Base-by-base conservation (phyloP, 2,329 filamentous ascomycete species). In the Dryadomyces quercivorus region DNA sequence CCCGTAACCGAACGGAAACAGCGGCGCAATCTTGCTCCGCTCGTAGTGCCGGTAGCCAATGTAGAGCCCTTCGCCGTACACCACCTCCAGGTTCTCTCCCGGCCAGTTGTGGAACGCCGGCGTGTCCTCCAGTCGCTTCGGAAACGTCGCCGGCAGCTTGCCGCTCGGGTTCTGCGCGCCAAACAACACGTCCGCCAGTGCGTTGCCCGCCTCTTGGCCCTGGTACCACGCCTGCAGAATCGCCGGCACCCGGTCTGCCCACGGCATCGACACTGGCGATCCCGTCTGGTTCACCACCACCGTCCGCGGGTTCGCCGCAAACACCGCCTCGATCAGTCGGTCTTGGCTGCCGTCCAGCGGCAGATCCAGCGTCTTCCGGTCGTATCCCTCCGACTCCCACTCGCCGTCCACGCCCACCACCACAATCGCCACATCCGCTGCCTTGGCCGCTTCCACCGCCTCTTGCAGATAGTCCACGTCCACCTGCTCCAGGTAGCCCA, bases 21-120 rank as follows among this genome's bases (percentile, higher is more conserved):
- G 75, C 0, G 84, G 79, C 0, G 71, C 71, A 57, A 52, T 40
- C 22, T 50, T 48, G 44, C 40, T 74, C 61, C 79, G 83, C 63
- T 93, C 87, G 66, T 88, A 92, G 71, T 83, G 89, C n/a, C 86
- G 76, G 69, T 93, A 92, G 3, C 87, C 88, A 38, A 92, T 75
- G 65, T 88, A 92, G 48, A 93, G 72, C 56, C 88, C 87, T 67
- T 93, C 88, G 47, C 85, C 85, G 63, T 92, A 92, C 1, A 88
- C 70, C 0, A 84, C 82, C 56, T 85, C 77, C 44, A 85, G 80
- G 40, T 82, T 81, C 66, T 91, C 86, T 15, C 78, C 78, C 36
- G 76, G 72, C 67, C 82, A 92, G 71, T 88, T 91, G 61, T 88
- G 73, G 68, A 84, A 90, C 0, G 85, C 80, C 1, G 88, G 87